Base-by-base conservation (phyloP, 1,284 basidiomycete species). In the Microbotryum violaceum region DNA sequence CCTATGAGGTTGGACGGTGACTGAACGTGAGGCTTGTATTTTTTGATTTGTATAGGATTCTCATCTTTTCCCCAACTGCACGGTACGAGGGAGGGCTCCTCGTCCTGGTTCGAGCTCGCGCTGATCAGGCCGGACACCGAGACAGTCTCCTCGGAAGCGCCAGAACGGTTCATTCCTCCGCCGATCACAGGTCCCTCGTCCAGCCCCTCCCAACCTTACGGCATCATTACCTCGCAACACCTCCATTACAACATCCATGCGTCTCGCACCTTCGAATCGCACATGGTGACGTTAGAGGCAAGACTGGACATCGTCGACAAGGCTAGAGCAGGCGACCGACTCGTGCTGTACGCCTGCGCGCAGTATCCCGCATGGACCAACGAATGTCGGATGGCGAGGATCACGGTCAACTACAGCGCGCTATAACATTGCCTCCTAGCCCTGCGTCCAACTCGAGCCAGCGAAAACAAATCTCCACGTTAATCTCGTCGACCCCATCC, bases 301-400 rank as follows among this genome's bases (percentile, higher is more conserved):
- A 44, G n/a, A 10, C 7, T 29, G 14, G 21, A 21, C 7, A 16
- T 59, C 23, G 23, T 57, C 20, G 23, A 21, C 12, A 5, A 27
- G 8, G 29, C 48, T 20, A 14, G 48, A 42, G 49, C 53, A 5
- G 65, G 65, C 1, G 65, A 66, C 37, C 16, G 56, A 2, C 16
- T 63, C 2, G 59, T 54, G 2, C 46, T 64, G 8, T 25, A 31
- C 2, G 65, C 65, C 25, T 37, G 50, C 37, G 65, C 62, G 45
- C 51, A 64, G 29, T 66, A 64, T 42, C 65, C 65, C 4, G 47
- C 47, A 18, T 66, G 65, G 65, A 44, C n/a, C 6, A 66, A 66
- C 42, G 37, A 42, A 42, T 42, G 37, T 42, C 37, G 37, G 18
- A 42, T 42, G 37, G 37, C 37, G 10, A 42, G 37, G 37, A 18